phyloP scores from a whole-genome alignment of 2,329 filamentous ascomycete genomes.

The Cladosporium cucumerinum region DNA sequence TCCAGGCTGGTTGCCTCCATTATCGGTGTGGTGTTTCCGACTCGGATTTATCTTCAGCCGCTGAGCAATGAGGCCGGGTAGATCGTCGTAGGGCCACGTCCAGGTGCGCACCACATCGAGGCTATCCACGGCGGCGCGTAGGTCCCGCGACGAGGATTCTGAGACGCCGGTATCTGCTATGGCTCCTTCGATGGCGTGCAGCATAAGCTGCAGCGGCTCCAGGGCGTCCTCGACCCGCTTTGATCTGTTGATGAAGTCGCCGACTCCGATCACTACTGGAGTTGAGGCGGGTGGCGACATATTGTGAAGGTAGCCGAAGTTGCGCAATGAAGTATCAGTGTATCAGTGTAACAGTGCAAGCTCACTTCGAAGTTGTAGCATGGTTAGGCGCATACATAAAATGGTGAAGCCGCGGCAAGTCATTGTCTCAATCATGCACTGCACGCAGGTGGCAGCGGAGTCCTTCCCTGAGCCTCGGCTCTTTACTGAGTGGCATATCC shows the following conservation, averaged over 20 bases:
- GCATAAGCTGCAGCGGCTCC: conserved; percentile 59
- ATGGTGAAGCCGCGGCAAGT: neutral
- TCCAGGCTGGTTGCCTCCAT: conserved; percentile 63
- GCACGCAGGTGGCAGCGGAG: neutral
- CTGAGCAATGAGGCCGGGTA: conserved; percentile 53
- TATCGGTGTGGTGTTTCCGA: conserved; percentile 52
- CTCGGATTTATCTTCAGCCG: conserved; percentile 48
- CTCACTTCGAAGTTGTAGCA: neutral
- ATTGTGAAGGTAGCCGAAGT: neutral
- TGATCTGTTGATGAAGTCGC: conserved; percentile 59
- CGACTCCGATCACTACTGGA: conserved; percentile 62
- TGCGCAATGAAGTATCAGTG: neutral
- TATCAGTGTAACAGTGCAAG: neutral
- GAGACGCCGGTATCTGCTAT: conserved; percentile 48
- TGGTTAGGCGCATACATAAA: neutral
- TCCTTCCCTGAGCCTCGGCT: neutral
- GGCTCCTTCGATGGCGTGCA: conserved; percentile 53
- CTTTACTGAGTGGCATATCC: neutral
- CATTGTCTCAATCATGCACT: neutral
- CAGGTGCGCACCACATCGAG: conserved; percentile 60
- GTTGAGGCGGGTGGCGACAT: conserved; percentile 18
- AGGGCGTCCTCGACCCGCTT: conserved; percentile 50
- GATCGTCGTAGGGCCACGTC: conserved; percentile 63
- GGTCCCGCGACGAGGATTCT: conserved; percentile 25
- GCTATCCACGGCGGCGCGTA: conserved; percentile 54